A percentile compares a stretch with the other conserved stretches of the same genome.
These are phyloP conservation scores for Phytophthora ohioensis DNA, from an alignment of 352 stramenopile genomes.

Conservation along the genomic window DNA sequence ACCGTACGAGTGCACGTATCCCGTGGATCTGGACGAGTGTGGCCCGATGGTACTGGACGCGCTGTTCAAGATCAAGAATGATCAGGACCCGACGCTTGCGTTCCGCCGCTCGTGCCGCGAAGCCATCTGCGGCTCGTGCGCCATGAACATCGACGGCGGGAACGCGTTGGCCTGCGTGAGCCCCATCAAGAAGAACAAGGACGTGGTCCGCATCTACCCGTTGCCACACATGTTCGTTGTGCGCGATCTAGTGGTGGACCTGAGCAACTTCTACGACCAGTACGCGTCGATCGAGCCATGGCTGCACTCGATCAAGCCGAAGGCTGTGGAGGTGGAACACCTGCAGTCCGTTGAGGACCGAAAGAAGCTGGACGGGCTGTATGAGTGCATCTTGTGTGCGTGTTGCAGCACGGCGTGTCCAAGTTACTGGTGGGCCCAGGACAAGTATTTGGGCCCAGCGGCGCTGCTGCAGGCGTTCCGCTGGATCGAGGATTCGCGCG, in stretches of 20 bases:
- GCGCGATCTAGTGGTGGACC: constrained; percentile 98
- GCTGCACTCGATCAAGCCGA: constrained; percentile 93
- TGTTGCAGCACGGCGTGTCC: constrained; percentile 99
- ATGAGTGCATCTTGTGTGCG: constrained; percentile 99
- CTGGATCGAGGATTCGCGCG: constrained; percentile 99
- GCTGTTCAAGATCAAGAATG: constrained; percentile 99
- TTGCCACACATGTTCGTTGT: constrained; percentile 99
- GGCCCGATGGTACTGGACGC: constrained; percentile 99
- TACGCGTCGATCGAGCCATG: constrained; percentile 99
- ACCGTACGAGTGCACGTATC: constrained; percentile 96
- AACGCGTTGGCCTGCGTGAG: constrained; percentile 98
- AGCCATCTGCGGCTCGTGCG: constrained; percentile 99
- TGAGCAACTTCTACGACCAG: constrained; percentile 99
- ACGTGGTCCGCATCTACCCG: constrained; percentile 97
- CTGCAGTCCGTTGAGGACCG: constrained; percentile 94
- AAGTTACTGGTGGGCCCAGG: constrained; percentile 99
- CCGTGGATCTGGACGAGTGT: constrained; percentile 97
- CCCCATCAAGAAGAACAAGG: constrained; percentile 94
- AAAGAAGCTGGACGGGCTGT: constrained; percentile 99
- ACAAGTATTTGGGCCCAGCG: constrained; percentile 93
- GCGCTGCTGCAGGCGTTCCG: constrained; percentile 92
- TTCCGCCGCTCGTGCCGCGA: constrained; percentile 98
- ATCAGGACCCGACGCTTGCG: constrained; percentile 98
- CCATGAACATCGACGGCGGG: constrained; percentile 99
- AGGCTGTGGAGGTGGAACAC: constrained; percentile 84